A percentile compares a stretch with the other conserved stretches of the same genome.
phyloP scores from a whole-genome alignment of 345 rosid genomes.

The Populus simonii region DNA sequence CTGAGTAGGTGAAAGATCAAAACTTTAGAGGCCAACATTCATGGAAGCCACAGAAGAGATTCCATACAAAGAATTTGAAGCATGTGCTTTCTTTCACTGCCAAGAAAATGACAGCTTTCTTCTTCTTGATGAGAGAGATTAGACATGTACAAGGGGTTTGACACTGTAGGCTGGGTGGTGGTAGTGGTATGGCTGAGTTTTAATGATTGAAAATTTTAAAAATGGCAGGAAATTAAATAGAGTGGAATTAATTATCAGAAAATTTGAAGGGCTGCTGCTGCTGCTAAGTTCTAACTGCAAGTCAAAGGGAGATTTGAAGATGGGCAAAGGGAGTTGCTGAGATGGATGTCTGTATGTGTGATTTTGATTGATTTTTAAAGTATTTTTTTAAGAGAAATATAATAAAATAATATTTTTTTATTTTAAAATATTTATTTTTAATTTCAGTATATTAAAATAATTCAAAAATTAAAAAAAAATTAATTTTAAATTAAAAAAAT shows the following conservation, averaged over 20 bases:
- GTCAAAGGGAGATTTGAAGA: not conserved
- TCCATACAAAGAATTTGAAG: not conserved
- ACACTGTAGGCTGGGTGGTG: not conserved
- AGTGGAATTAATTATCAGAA: not conserved
- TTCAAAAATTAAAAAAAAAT: no score
- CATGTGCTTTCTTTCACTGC: not conserved
- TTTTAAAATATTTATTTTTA: no score
- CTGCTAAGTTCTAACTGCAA: not conserved
- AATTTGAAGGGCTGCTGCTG: not conserved
- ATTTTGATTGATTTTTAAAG: no score
- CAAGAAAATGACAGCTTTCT: not conserved
- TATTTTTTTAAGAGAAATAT: no score
- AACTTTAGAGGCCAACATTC: not conserved
- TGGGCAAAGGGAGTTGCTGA: not conserved
- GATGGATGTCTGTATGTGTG: no score
- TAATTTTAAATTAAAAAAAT: no score
- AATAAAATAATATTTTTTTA: no score
- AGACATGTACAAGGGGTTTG: not conserved
- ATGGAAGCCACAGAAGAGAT: slow-evolving; percentile 1
- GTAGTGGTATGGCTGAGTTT: not conserved
- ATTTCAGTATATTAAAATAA: no score
- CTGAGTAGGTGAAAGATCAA: slow-evolving; percentile 7
- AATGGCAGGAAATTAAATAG: no score
- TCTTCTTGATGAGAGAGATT: not conserved
- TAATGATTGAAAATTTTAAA: not conserved